Conservation (phyloP, 768 basidiomycete species). For the Lactarius evosmus region DNA sequence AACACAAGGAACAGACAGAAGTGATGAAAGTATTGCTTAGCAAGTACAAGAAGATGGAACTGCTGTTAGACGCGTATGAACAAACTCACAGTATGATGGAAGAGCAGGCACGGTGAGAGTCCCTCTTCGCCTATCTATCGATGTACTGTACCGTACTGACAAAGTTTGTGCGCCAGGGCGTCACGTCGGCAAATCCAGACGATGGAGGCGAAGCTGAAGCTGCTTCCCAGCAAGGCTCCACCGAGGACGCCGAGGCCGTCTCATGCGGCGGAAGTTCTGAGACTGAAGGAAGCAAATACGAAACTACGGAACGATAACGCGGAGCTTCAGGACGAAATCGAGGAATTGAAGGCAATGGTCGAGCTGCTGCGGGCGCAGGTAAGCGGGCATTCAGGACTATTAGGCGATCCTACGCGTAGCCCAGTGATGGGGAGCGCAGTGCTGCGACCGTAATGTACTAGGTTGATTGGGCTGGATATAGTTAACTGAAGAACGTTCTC, state of each 20-base stretch:
- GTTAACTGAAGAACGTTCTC: constrained; percentile 34
- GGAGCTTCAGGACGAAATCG: constrained; percentile 50
- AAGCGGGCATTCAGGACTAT: constrained; percentile 44
- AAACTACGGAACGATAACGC: constrained; percentile 58
- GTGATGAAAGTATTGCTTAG: constrained; percentile 54
- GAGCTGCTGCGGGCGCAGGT: constrained; percentile 60
- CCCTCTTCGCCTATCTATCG: not conserved
- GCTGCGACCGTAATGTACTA: constrained; percentile 12
- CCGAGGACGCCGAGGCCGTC: constrained; percentile 16
- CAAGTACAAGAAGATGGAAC: constrained; percentile 62
- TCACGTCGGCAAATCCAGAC: constrained; percentile 60
- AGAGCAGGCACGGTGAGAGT: constrained; percentile 54
- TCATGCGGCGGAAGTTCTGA: constrained; percentile 34
- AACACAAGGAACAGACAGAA: constrained; percentile 61
- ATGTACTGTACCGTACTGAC: constrained; percentile 6
- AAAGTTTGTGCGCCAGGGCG: constrained; percentile 36
- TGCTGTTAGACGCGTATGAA: constrained; percentile 58
- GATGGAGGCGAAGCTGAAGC: constrained; percentile 53
- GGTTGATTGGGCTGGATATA: too few relatives aligned
- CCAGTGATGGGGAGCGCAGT: constrained; percentile 28
- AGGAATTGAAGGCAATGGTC: constrained; percentile 69
- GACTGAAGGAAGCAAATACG: constrained; percentile 48
- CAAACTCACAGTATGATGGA: constrained; percentile 52
- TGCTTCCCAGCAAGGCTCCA: constrained; percentile 36
- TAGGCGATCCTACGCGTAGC: constrained; percentile 49